Evolutionary conservation across 805 yeast genomes (phyloP).

Genomic region (Saccharomyces paradoxus): DNA sequence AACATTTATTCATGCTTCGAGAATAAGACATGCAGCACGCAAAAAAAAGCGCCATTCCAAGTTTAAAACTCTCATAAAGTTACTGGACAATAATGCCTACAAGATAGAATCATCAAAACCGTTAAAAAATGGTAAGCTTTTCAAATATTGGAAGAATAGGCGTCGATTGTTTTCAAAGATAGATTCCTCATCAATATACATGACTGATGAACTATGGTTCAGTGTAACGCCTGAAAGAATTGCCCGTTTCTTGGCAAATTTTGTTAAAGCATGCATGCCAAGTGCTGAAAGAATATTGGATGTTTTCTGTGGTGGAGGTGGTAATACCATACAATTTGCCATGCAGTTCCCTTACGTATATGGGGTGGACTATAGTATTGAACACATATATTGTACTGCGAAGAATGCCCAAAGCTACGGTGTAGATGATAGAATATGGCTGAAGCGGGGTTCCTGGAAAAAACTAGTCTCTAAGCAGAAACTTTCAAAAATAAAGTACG

Average conservation of each 20-base stretch:
- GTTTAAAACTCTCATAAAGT: slow-evolving; percentile 8
- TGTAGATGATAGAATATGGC: slow-evolving; percentile 44
- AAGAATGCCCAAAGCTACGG: slow-evolving; percentile 62
- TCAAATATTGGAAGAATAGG: slow-evolving; percentile 59
- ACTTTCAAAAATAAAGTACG: slow-evolving; percentile 16
- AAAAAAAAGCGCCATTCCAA: background rate
- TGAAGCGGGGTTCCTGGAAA: slow-evolving; percentile 41
- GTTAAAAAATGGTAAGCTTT: slow-evolving; percentile 10
- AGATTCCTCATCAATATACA: slow-evolving; percentile 53
- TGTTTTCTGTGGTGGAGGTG: slow-evolving; percentile 83
- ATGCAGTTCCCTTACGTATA: slow-evolving; percentile 44
- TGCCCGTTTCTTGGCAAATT: slow-evolving; percentile 53
- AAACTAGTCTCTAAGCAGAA: slow-evolving; percentile 14
- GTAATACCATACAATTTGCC: slow-evolving; percentile 74
- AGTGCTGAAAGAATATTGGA: slow-evolving; percentile 46
- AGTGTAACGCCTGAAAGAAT: slow-evolving; percentile 79
- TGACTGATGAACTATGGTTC: slow-evolving; percentile 74
- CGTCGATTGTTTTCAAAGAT: slow-evolving; percentile 50
- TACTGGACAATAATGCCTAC: slow-evolving; percentile 9
- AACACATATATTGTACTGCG: slow-evolving; percentile 55
- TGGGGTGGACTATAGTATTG: slow-evolving; percentile 54
- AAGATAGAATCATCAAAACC: slow-evolving; percentile 13
- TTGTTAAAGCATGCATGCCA: slow-evolving; percentile 45
- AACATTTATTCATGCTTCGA: background rate
- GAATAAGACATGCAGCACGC: background rate